Percentiles rank a stretch among this genome's conserved stretches.
phyloP scores from a whole-genome alignment of 805 yeast genomes.

The Metschnikowia borealis region DNA sequence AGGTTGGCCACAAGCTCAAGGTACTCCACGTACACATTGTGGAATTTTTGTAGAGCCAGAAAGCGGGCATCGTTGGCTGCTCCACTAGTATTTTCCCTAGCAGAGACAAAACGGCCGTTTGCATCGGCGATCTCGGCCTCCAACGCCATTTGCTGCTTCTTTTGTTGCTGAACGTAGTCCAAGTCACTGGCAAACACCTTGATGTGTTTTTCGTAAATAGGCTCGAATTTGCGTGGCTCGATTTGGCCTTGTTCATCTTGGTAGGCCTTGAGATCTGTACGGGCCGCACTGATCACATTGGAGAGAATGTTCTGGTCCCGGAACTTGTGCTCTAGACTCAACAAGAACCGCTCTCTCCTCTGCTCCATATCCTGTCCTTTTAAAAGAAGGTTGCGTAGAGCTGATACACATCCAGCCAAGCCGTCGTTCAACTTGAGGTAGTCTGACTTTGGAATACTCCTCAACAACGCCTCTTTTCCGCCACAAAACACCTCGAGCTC shows the following conservation, averaged over 20 bases:
- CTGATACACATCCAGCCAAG: slow-evolving; percentile 26
- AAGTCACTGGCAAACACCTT: slow-evolving; percentile 49
- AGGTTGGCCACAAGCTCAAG: slow-evolving; percentile 57
- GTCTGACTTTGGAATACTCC: slow-evolving; percentile 39
- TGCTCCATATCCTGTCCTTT: slow-evolving; percentile 28
- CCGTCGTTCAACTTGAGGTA: slow-evolving; percentile 33
- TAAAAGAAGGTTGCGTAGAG: slow-evolving; percentile 33
- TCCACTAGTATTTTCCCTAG: slow-evolving; percentile 7
- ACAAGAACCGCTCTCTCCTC: slow-evolving; percentile 38
- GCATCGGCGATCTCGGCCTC: slow-evolving; percentile 18
- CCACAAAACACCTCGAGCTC: slow-evolving; percentile 42
- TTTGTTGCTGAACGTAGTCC: slow-evolving; percentile 39
- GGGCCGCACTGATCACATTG: slow-evolving; percentile 47
- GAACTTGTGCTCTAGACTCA: slow-evolving; percentile 42
- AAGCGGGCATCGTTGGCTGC: slow-evolving; percentile 38
- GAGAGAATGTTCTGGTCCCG: slow-evolving; percentile 49
- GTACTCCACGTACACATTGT: slow-evolving; percentile 46
- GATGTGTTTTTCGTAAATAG: slow-evolving; percentile 40
- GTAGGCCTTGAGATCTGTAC: slow-evolving; percentile 17
- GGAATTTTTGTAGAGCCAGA: slow-evolving; percentile 48
- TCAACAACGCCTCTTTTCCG: slow-evolving; percentile 30
- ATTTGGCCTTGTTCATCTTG: slow-evolving; percentile 18
- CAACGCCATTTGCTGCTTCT: slow-evolving; percentile 22
- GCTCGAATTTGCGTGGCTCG: slow-evolving; percentile 32
- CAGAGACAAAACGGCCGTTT: slow-evolving; percentile 12